phyloP scores from a whole-genome alignment of 345 rosid genomes.

The thale cress (Arabidopsis thaliana) region TAIR10.1 NC_003070.9:28761501-28762000 shows the following conservation, averaged over 20 bases:
- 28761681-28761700: constrained; percentile 51
- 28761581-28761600: constrained; percentile 77
- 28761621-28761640: constrained; percentile 83
- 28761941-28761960: constrained; percentile 26
- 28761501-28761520: constrained; percentile 82
- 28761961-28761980: constrained; percentile 5
- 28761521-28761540: constrained; percentile 93
- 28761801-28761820: constrained; percentile 38
- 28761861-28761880: constrained; percentile 95
- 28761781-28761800: constrained; percentile 5
- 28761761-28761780: constrained; percentile 4
- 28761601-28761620: constrained; percentile 84
- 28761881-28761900: constrained; percentile 94
- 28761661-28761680: constrained; percentile 96
- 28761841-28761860: constrained; percentile 75
- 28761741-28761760: constrained; percentile 16
- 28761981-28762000: constrained; percentile 7
- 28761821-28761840: constrained; percentile 75
- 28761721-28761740: background rate
- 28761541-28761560: constrained; percentile 83
- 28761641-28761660: constrained; percentile 80
- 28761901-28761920: constrained; percentile 99
- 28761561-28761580: constrained; percentile 80
- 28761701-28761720: constrained; percentile 12
- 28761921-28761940: constrained; percentile 68